These are phyloP conservation scores for Apiospora aurea DNA, from an alignment of 2,329 filamentous ascomycete species.

Conservation along the genomic window DNA sequence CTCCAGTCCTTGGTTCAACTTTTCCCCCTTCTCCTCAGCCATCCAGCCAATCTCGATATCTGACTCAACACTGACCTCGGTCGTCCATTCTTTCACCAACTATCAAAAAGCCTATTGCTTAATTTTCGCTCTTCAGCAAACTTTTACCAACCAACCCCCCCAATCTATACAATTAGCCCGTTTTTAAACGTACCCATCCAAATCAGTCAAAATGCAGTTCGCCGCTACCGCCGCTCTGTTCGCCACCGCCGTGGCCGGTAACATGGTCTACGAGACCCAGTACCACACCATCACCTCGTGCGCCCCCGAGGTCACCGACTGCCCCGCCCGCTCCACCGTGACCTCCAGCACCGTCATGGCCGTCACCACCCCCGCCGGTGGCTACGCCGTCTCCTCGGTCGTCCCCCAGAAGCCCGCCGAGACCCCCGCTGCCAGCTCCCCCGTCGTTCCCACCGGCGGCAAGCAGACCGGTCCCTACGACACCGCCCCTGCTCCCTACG, in stretches of 20 bases:
- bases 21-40: conserved; percentile 49
- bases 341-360: conserved; percentile 53
- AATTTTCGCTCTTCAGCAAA: conserved; percentile 26
- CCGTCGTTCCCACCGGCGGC: conserved; percentile 25
- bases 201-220: conserved; percentile 68
- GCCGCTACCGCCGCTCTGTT: conserved; percentile 57
- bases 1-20: conserved; percentile 38
- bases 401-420: not conserved
- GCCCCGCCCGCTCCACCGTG: conserved; percentile 54
- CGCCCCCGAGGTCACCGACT: conserved; percentile 67
- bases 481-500: conserved; percentile 15
- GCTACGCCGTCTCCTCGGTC: conserved; percentile 27
- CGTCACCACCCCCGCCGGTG: conserved; percentile 36
- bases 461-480: conserved; percentile 33
- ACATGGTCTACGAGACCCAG: conserved; percentile 64
- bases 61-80: conserved; percentile 58
- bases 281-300: conserved; percentile 69
- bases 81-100: conserved; percentile 61
- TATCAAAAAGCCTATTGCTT: conserved; percentile 42
- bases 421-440: not conserved
- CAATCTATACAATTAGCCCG: conserved; percentile 35
- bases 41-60: conserved; percentile 49
- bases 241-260: conserved; percentile 52
- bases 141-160: conserved; percentile 32
- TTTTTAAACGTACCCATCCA: conserved; percentile 40